Conservation (phyloP, 495 filamentous ascomycete species). For the Lentithecium fluviatile region DNA sequence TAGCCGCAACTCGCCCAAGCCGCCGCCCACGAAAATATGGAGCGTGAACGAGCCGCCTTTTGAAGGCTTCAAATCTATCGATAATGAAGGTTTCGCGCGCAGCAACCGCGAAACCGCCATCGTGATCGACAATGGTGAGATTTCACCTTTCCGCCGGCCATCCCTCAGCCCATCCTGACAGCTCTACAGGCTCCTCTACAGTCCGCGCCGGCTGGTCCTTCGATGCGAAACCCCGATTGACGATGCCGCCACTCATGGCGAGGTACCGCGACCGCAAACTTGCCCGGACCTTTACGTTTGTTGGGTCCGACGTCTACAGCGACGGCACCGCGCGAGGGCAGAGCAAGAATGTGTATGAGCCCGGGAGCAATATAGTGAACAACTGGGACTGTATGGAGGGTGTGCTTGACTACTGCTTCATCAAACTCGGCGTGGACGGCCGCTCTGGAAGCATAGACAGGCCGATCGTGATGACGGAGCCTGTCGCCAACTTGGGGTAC, state of each 20-base stretch:
- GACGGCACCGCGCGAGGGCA: conserved; percentile 92
- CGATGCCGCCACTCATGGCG: conserved; percentile 84
- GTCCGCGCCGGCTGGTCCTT: conserved; percentile 95
- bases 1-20: conserved; percentile 48
- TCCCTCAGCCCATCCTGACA: conserved; percentile 1
- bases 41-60: conserved; percentile 72
- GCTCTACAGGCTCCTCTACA: conserved; percentile 68
- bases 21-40: conserved; percentile 51
- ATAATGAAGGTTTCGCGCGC: conserved; percentile 57
- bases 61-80: conserved; percentile 66
- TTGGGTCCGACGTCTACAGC: conserved; percentile 85
- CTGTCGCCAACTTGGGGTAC: conserved; percentile 85
- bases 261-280: conserved; percentile 92
- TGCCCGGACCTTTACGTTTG: conserved; percentile 82
- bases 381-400: conserved; percentile 98
- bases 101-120: conserved; percentile 66
- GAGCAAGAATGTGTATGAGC: conserved; percentile 85
- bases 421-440: conserved; percentile 85
- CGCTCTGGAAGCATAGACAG: conserved; percentile 69
- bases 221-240: conserved; percentile 72
- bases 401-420: conserved; percentile 84
- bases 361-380: conserved; percentile 81
- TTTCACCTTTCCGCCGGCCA: not conserved
- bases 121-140: conserved; percentile 94
- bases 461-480: conserved; percentile 93